Evolutionary conservation across 768 basidiomycete genomes (phyloP).

Genomic region (Boletus reticulatus): DNA sequence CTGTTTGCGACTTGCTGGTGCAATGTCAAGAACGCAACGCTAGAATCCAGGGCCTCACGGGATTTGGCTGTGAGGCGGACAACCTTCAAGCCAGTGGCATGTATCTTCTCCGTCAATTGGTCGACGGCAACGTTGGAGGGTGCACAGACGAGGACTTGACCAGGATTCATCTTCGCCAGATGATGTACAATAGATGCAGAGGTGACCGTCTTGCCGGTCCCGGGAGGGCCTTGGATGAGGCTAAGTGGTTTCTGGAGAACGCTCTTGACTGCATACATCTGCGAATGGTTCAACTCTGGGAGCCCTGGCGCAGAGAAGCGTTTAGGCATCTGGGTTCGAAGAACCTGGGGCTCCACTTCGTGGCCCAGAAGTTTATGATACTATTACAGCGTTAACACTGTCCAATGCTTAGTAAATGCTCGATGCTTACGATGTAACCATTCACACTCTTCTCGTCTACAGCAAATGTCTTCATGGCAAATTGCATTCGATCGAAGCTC

Average conservation of each 20-base stretch:
- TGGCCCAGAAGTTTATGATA: conserved; percentile 99
- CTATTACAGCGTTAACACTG: conserved; percentile 38
- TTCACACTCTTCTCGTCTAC: conserved; percentile 99
- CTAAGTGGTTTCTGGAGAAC: conserved; percentile 97
- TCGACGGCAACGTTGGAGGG: conserved; percentile 99
- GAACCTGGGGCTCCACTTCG: conserved; percentile 91
- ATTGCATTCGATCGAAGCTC: conserved; percentile 98
- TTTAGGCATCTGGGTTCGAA: conserved; percentile 93
- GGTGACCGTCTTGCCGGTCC: conserved; percentile 98
- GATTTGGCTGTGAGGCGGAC: conserved; percentile 98
- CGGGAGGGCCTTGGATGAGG: conserved; percentile 97
- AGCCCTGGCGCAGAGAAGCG: conserved; percentile 96
- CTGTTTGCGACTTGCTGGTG: conserved; percentile 98
- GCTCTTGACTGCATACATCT: conserved; percentile 99
- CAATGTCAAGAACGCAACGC: conserved; percentile 88
- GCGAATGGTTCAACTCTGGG: conserved; percentile 98
- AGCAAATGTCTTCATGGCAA: conserved; percentile 99
- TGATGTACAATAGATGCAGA: conserved; percentile 99
- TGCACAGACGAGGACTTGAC: conserved; percentile 97
- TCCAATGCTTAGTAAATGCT: neutral
- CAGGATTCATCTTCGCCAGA: conserved; percentile 99
- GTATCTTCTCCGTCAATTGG: conserved; percentile 98
- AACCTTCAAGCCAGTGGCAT: conserved; percentile 97
- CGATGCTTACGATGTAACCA: conserved; percentile 86
- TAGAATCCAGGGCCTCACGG: conserved; percentile 96